Evolutionary conservation across 169 alveolate genomes (phyloP).

Genomic region (Cryptosporidium parvum): DNA sequence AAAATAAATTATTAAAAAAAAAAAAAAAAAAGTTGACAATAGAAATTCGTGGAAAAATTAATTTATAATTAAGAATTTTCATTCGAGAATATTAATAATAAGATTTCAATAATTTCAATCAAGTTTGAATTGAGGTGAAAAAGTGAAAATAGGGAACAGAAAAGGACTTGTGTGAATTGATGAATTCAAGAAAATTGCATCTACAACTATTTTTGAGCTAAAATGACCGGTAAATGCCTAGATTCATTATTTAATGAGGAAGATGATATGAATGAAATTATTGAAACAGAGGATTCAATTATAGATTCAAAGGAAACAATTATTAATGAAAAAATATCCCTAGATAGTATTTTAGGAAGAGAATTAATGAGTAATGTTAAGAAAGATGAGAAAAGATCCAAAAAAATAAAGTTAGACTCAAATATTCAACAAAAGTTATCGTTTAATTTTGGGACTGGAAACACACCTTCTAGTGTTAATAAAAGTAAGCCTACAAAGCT

Average conservation of each 20-base stretch:
- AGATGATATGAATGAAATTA: background rate
- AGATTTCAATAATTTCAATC: too few species aligned
- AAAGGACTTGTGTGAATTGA: background rate
- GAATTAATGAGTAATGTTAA: constrained; percentile 11
- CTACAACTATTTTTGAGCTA: background rate
- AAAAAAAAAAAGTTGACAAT: background rate
- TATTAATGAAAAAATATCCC: constrained; percentile 2
- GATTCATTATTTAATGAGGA: constrained; percentile 19
- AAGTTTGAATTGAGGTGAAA: background rate
- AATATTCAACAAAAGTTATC: constrained; percentile 16
- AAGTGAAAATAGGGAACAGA: background rate
- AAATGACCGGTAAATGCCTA: background rate
- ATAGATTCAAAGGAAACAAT: constrained; percentile 57
- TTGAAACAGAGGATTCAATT: constrained; percentile 51
- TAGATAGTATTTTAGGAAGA: constrained; percentile 23
- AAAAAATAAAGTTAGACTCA: constrained; percentile 21
- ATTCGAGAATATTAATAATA: background rate
- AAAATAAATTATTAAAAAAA: background rate
- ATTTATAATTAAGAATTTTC: background rate
- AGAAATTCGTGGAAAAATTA: background rate
- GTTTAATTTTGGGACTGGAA: background rate
- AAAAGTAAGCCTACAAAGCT: background rate
- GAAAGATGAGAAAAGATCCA: constrained; percentile 5
- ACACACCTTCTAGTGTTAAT: too few species aligned
- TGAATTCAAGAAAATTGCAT: background rate